Evolutionary conservation across 805 yeast genomes (phyloP), one percentile per base, ranked within the genome.

Genomic region (Spathaspora girioi): DNA sequence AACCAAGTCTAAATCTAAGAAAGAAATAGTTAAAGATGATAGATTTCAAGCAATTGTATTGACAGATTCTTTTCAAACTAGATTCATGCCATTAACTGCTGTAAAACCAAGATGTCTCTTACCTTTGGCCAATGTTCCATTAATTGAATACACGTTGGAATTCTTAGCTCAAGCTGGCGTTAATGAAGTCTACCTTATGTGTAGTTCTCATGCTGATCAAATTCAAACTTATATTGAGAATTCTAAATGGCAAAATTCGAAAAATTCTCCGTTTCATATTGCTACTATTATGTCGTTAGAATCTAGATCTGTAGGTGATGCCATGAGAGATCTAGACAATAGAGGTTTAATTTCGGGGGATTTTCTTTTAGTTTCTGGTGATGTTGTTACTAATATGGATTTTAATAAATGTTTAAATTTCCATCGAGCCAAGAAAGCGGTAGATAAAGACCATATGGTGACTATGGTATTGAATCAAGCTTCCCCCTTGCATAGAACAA

Each of bases 401-500:
- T 83, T 93, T 55, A 79, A 78, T 45, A 81, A 84, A 59, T 88
- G 87, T 38, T 71, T 90, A 71, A 82, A 81, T 19, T 82, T 81
- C 49, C 99, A 94, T 66, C 81, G 82, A 56, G 79, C 78, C 54
- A 83, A 88, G 59, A 87, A 84, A 59, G 78, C 80, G 31, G 71
- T 70, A 51, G 99, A 94, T 70, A 89, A 84, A 69, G 96, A 94
- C 66, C 93, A 93, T 60, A 91, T 94, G 57, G 86, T 89, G 64
- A 94, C 98, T 15, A 92, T 93, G 96, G 94, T 94, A 43, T 75
- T 92, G 54, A 82, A 96, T 29, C 86, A 86, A 60, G 96, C 97
- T 0, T 79, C 88, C 18, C 90, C 96, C 8, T 73, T 82, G 55
- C 97, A 93, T 67, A 81, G 96, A 63, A 83, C 97, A 0, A 79